phyloP scores from a whole-genome alignment of 805 yeast species.

The Isabelozyma gotoi region DNA sequence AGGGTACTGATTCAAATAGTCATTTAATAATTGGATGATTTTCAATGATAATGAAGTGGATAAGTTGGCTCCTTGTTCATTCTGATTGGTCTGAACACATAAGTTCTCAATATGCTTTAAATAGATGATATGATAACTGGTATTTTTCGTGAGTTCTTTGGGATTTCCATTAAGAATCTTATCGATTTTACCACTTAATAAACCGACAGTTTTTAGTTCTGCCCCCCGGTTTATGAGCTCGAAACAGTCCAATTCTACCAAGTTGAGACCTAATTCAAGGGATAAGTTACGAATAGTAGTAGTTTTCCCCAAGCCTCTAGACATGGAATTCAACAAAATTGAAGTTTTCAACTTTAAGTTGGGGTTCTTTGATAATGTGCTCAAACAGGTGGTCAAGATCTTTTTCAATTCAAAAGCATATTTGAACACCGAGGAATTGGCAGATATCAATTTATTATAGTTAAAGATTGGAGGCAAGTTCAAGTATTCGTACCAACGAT shows the following conservation, averaged over 20 bases:
- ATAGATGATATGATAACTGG: slow-evolving; percentile 46
- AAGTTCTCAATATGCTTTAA: slow-evolving; percentile 75
- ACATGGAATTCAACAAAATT: slow-evolving; percentile 63
- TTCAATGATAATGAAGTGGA: slow-evolving; percentile 51
- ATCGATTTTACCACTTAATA: slow-evolving; percentile 74
- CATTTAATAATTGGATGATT: slow-evolving; percentile 55
- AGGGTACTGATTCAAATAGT: slow-evolving; percentile 44
- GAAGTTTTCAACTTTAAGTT: slow-evolving; percentile 54
- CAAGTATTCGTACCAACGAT: slow-evolving; percentile 49
- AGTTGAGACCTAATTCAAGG: slow-evolving; percentile 60
- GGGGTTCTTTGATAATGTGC: slow-evolving; percentile 15
- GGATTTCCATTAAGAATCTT: slow-evolving; percentile 43
- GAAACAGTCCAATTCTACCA: slow-evolving; percentile 68
- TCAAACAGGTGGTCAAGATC: slow-evolving; percentile 53
- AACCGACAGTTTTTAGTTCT: slow-evolving; percentile 76
- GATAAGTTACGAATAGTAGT: slow-evolving; percentile 58
- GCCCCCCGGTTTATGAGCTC: slow-evolving; percentile 67
- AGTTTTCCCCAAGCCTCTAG: slow-evolving; percentile 78
- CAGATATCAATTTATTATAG: slow-evolving; percentile 19
- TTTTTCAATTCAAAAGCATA: slow-evolving; percentile 52
- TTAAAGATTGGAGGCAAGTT: slow-evolving; percentile 42
- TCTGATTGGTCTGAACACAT: slow-evolving; percentile 65
- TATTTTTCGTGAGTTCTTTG: slow-evolving; percentile 13
- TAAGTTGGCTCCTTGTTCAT: slow-evolving; percentile 40
- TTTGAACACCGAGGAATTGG: slow-evolving; percentile 36